Evolutionary conservation across 2,329 filamentous ascomycete species (phyloP), one percentile per base, ranked within the genome.

Genomic region (Paecilomyces dactylethromorphus): DNA sequence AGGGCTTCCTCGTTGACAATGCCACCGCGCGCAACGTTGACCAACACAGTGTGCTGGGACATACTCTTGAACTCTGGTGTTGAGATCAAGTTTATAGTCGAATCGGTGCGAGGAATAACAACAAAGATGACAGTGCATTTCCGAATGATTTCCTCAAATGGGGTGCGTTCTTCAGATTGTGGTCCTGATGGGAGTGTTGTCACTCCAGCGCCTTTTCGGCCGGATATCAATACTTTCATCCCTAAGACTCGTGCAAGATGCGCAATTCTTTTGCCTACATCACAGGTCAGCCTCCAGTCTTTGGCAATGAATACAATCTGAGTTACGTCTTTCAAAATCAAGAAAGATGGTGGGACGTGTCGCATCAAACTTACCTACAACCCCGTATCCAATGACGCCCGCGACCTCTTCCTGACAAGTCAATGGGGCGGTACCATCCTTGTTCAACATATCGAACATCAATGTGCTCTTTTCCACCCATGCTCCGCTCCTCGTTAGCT

Each of bases 11-110:
- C 81, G 56, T 83, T 77, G 15, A 83, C 76, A 15, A 82, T 78
- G 1, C 80, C 80, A 13, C 81, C 81, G 22, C 81, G 75, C 2
- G 78, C 74, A 45, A 82, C 76, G 59, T 83, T 83, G 58, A 82
- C 69, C 11, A 82, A 50, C 2, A 82, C 66, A 2, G 78, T 71
- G 56, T 79, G 74, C 0, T 68, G 68, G 7, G 75, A 72, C 77
- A 82, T 82, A 7, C 65, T 65, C 15, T 69, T 65, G 21, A 83
- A 71, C 62, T 83, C 80, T 12, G 60, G 54, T 3, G 69, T 67
- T 18, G 65, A 68, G 51, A 75, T 71, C 51, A 74, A 62, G 58
- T 74, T 65, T n/a, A 71, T 64, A 3, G 72, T 75, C 39, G 68
- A 67, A 8, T 67, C 59, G 1, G 57, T 66, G 35, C 70, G 66